phyloP scores from a whole-genome alignment of 1,284 basidiomycete species.

The Microbotryum scabiosae region DNA sequence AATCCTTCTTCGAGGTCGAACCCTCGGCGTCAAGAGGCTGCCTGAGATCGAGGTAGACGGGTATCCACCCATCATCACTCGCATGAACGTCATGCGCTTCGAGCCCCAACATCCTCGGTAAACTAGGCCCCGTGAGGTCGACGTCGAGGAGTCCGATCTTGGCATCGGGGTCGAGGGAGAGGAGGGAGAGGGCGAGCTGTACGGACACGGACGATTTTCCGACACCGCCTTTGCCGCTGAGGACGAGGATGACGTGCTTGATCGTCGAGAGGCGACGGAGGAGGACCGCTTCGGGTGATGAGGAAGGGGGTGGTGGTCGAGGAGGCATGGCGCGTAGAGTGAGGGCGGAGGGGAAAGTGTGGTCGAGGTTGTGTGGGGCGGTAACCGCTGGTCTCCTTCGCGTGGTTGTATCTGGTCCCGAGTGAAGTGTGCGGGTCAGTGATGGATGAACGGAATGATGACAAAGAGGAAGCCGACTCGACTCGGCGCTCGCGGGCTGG shows the following conservation, averaged over 20 bases:
- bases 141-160: slow-evolving; percentile 88
- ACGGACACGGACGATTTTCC: slow-evolving; percentile 94
- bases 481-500: no score
- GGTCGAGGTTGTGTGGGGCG: not conserved
- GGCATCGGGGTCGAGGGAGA: slow-evolving; percentile 49
- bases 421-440: no score
- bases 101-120: slow-evolving; percentile 93
- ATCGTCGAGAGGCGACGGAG: slow-evolving; percentile 42
- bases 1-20: slow-evolving; percentile 47
- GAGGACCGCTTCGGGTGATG: slow-evolving; percentile 8
- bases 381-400: no score
- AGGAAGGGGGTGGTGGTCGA: not conserved
- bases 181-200: slow-evolving; percentile 82
- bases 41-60: slow-evolving; percentile 57
- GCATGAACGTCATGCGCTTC: slow-evolving; percentile 76
- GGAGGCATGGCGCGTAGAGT: no score
- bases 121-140: slow-evolving; percentile 92
- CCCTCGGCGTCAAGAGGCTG: not conserved
- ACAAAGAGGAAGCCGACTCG: no score
- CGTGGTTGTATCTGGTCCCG: not conserved
- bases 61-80: slow-evolving; percentile 93
- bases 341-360: not conserved
- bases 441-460: no score
- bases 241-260: slow-evolving; percentile 82
- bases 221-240: slow-evolving; percentile 91